Conservation (phyloP, 78 protist genomes). For the Cavenderia fasciculata region DNA sequence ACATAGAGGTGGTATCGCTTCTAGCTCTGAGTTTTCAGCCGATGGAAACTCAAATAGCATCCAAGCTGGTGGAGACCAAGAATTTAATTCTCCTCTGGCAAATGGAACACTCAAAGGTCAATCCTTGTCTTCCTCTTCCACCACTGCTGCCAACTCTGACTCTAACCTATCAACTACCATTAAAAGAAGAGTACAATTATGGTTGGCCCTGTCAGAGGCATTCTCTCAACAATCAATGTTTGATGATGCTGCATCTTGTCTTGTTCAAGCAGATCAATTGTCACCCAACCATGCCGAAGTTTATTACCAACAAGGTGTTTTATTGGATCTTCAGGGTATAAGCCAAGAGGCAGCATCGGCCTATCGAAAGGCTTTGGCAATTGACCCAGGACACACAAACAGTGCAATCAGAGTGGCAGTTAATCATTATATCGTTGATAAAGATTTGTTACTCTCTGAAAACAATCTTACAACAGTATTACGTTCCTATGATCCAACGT, state of each 20-base stretch:
- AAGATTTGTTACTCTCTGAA: conserved; percentile 50
- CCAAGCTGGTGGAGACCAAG: conserved; percentile 6
- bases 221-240: conserved; percentile 67
- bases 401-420: conserved; percentile 40
- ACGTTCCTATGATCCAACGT: conserved; percentile 60
- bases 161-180: not conserved
- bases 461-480: conserved; percentile 58
- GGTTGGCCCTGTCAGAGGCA: conserved; percentile 67
- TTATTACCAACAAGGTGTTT: conserved; percentile 58
- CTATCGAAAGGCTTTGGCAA: conserved; percentile 42
- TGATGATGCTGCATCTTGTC: conserved; percentile 62
- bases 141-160: not conserved
- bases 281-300: conserved; percentile 25
- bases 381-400: conserved; percentile 60
- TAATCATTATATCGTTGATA: conserved; percentile 13
- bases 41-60: not conserved
- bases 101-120: not conserved
- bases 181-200: conserved; percentile 13
- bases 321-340: conserved; percentile 48
- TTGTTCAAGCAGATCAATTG: conserved; percentile 36
- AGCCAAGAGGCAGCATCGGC: not conserved
- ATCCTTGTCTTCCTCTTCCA: conserved; percentile 2
- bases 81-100: no score
- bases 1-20: not conserved
- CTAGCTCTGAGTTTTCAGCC: no score